A percentile compares a stretch with the other conserved stretches of the same genome.
These are phyloP conservation scores for Cercospora citrullina DNA, from an alignment of 2,329 filamentous ascomycete genomes.

Conservation along the genomic window DNA sequence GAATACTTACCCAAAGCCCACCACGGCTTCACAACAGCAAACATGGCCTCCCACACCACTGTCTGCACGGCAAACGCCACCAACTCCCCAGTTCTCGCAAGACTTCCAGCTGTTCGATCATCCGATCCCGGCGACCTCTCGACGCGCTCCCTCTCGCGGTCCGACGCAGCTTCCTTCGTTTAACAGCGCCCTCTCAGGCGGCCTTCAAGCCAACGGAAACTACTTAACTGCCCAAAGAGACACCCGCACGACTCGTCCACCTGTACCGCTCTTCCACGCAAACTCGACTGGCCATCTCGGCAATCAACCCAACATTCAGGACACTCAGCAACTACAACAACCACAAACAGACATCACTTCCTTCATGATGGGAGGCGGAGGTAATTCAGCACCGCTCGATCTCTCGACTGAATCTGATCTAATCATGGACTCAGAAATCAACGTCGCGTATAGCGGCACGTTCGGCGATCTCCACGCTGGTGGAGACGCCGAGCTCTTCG, in stretches of 20 bases:
- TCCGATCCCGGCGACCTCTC: slow-evolving; percentile 44
- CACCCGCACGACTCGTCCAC: slow-evolving; percentile 51
- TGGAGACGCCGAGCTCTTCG: slow-evolving; percentile 34
- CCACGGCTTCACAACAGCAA: slow-evolving; percentile 73
- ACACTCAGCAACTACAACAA: slow-evolving; percentile 39
- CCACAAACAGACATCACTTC: slow-evolving; percentile 27
- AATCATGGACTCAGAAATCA: slow-evolving; percentile 44
- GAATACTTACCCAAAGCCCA: slow-evolving; percentile 73
- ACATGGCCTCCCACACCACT: slow-evolving; percentile 71
- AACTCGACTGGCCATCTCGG: slow-evolving; percentile 40
- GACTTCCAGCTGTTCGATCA: slow-evolving; percentile 77
- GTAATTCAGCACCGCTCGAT: slow-evolving; percentile 44
- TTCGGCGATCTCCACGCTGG: slow-evolving; percentile 45
- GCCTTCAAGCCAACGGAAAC: slow-evolving; percentile 69
- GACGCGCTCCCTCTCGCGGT: slow-evolving; percentile 55
- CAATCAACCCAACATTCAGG: slow-evolving; percentile 41
- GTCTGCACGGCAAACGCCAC: slow-evolving; percentile 53
- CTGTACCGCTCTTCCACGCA: slow-evolving; percentile 68
- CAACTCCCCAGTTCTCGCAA: slow-evolving; percentile 51
- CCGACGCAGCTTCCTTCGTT: slow-evolving; percentile 59
- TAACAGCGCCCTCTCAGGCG: slow-evolving; percentile 47
- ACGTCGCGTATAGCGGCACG: slow-evolving; percentile 49
- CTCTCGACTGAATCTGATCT: slow-evolving; percentile 26
- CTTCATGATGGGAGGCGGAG: slow-evolving; percentile 57
- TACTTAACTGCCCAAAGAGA: slow-evolving; percentile 31